A percentile compares a stretch with the other conserved stretches of the same genome.
These are phyloP conservation scores for Pyrenochaeta sp. DNA, from an alignment of 2,329 filamentous ascomycete genomes.

Conservation along the genomic window DNA sequence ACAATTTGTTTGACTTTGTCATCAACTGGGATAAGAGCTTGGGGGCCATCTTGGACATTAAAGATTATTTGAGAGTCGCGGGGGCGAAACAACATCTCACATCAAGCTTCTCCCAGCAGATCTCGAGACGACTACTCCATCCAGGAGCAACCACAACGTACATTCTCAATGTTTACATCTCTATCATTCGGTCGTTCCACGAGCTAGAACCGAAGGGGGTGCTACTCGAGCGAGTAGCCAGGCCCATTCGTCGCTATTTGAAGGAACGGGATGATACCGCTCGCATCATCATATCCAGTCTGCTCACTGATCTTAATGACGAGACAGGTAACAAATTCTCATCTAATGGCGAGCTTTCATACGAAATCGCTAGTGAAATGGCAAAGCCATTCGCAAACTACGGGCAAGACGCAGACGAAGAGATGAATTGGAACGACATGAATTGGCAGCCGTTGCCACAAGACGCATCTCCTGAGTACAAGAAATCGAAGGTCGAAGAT, in stretches of 20 bases:
- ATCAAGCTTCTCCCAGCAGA: constrained; percentile 70
- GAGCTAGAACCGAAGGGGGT: constrained; percentile 80
- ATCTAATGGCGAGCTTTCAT: constrained; percentile 71
- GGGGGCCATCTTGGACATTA: constrained; percentile 77
- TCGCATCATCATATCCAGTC: constrained; percentile 76
- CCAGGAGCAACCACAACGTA: constrained; percentile 78
- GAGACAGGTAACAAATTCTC: constrained; percentile 54
- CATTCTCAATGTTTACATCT: constrained; percentile 80
- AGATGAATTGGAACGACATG: constrained; percentile 91
- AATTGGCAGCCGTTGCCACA: constrained; percentile 91
- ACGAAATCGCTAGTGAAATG: constrained; percentile 72
- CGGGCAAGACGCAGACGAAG: constrained; percentile 61
- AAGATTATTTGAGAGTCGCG: constrained; percentile 72
- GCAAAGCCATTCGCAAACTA: constrained; percentile 67
- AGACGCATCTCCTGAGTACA: constrained; percentile 90
- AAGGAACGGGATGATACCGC: constrained; percentile 81
- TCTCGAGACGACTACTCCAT: constrained; percentile 74
- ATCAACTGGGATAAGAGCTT: constrained; percentile 76
- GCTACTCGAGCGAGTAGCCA: constrained; percentile 76
- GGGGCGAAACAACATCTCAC: constrained; percentile 75
- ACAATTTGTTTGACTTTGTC: constrained; percentile 81
- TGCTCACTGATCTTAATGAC: constrained; percentile 70
- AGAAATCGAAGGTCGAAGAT: constrained; percentile 86
- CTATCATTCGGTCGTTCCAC: constrained; percentile 80
- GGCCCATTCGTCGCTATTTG: constrained; percentile 77